Percentiles rank a stretch among this genome's conserved stretches.
phyloP scores from a whole-genome alignment of 345 rosid genomes.

The Populus alba region DNA sequence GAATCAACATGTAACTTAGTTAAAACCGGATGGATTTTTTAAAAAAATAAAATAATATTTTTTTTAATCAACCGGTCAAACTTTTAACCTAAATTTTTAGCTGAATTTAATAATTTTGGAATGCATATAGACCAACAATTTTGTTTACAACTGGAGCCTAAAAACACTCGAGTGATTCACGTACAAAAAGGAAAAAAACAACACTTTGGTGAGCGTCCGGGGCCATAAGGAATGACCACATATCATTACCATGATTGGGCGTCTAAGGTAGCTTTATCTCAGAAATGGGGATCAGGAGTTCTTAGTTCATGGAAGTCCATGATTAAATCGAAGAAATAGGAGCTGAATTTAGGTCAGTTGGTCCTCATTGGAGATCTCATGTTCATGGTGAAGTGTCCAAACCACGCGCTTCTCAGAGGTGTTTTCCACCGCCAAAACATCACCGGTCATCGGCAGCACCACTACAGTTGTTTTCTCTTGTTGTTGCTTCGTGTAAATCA shows the following conservation, averaged over 20 bases:
- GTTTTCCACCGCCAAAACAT: background rate
- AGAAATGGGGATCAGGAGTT: background rate
- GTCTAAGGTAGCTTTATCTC: background rate
- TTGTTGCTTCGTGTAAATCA: background rate
- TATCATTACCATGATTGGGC: background rate
- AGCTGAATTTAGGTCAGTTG: background rate
- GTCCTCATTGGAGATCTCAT: too few relatives aligned
- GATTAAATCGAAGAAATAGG: background rate
- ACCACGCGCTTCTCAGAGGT: background rate
- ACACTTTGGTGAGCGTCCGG: background rate
- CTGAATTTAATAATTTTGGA: too few relatives aligned
- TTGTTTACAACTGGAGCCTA: background rate
- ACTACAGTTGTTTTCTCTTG: background rate
- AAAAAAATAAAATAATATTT: too few relatives aligned
- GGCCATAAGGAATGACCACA: background rate
- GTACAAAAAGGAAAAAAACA: too few relatives aligned
- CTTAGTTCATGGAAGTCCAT: background rate
- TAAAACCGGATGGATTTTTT: accelerated
- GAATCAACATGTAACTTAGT: too few relatives aligned
- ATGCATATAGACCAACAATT: too few relatives aligned
- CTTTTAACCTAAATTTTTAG: too few relatives aligned
- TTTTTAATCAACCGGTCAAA: too few relatives aligned
- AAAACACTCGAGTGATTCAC: background rate
- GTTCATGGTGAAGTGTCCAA: too few relatives aligned
- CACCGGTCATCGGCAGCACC: background rate